A percentile compares a stretch with the other conserved stretches of the same genome.
phyloP scores from a whole-genome alignment of 192 early-diverging fungal species.

The Gamsiella multidivaricata region DNA sequence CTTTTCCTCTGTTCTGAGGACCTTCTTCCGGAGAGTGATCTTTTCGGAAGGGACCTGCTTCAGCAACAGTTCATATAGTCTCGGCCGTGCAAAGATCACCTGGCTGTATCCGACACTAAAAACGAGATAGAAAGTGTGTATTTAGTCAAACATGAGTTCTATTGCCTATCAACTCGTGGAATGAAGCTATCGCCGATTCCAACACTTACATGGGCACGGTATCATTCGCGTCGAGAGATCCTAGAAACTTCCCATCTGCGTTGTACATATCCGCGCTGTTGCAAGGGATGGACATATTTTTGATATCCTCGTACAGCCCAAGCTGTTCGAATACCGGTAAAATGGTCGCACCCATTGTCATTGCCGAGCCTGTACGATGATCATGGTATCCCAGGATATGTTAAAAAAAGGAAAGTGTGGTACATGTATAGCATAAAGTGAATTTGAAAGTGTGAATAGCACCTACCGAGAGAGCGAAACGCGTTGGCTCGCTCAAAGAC shows the following conservation, averaged over 20 bases:
- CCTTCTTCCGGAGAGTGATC: constrained; percentile 12
- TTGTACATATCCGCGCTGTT: not conserved
- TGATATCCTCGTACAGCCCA: not conserved
- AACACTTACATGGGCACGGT: not conserved
- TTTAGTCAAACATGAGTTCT: not conserved
- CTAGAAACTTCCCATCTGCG: not conserved
- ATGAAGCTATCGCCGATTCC: too few species aligned
- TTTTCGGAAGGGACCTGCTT: constrained; percentile 12
- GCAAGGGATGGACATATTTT: not conserved
- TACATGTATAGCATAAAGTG: too few species aligned
- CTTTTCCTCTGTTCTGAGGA: constrained; percentile 8
- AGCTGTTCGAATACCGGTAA: too few species aligned
- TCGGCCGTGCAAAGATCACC: constrained; percentile 3
- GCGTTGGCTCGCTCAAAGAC: not conserved
- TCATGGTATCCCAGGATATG: too few species aligned
- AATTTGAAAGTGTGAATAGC: too few species aligned
- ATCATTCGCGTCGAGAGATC: too few species aligned
- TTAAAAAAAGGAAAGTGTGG: too few species aligned
- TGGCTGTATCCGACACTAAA: constrained; percentile 12
- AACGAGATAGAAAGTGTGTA: not conserved
- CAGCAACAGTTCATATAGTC: constrained; percentile 15
- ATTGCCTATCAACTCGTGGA: too few species aligned
- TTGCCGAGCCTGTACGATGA: not conserved
- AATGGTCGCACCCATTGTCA: not conserved
- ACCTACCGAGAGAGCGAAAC: not conserved